These are phyloP conservation scores for Penicillium daleae DNA, from an alignment of 495 filamentous ascomycete species.

Conservation along the genomic window DNA sequence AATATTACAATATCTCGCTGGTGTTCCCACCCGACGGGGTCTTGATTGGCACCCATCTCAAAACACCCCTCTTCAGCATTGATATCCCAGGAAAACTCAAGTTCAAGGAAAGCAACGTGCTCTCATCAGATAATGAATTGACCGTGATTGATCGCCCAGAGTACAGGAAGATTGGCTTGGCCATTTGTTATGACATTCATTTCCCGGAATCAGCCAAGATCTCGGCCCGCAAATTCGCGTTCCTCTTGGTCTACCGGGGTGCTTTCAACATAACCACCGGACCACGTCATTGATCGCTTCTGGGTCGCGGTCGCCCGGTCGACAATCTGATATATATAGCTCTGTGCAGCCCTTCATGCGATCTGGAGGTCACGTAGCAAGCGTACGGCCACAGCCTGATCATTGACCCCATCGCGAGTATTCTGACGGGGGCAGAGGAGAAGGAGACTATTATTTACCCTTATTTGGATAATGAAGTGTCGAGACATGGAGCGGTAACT, in stretches of 20 bases:
- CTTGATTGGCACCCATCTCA: constrained; percentile 86
- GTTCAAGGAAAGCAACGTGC: constrained; percentile 88
- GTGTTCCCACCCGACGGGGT: constrained; percentile 76
- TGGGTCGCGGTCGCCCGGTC: constrained; percentile 80
- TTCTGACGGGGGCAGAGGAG: constrained; percentile 76
- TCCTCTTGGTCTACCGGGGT: constrained; percentile 87
- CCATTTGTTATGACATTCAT: constrained; percentile 96
- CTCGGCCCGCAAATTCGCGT: constrained; percentile 79
- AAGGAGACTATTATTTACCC: constrained; percentile 77
- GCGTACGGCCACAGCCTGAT: constrained; percentile 92
- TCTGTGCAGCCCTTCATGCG: constrained; percentile 87
- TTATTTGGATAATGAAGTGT: constrained; percentile 70
- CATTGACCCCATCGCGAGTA: constrained; percentile 83
- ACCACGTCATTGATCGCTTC: constrained; percentile 85
- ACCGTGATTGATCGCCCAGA: constrained; percentile 83
- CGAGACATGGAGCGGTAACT: too few relatives aligned
- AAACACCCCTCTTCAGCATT: constrained; percentile 97
- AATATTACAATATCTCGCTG: constrained; percentile 90
- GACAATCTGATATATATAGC: constrained; percentile 97
- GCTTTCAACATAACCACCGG: constrained; percentile 96
- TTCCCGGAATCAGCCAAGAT: constrained; percentile 95
- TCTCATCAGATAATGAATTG: constrained; percentile 78
- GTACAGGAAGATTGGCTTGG: constrained; percentile 82
- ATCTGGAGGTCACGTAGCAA: constrained; percentile 75
- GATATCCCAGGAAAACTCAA: constrained; percentile 93